Percentiles rank a stretch among this genome's conserved stretches.
Conservation (phyloP, 225 moss, liverwort and hornwort genomes). For the Antitrichia curtipendula region DNA sequence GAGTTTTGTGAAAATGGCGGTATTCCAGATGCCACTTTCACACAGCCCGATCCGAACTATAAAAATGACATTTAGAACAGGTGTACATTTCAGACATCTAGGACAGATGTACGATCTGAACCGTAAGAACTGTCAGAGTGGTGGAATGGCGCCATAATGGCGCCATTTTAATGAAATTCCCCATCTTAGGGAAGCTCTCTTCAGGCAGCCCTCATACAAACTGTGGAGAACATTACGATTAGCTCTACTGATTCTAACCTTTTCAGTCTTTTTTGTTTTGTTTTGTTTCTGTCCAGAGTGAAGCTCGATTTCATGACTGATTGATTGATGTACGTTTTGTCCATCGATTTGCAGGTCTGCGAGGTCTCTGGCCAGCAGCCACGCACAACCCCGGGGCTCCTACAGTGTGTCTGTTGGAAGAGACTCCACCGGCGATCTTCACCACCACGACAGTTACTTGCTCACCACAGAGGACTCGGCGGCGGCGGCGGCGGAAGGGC, state of each 20-base stretch:
- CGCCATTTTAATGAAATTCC: too few species aligned
- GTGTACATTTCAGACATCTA: too few species aligned
- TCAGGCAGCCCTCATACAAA: not conserved
- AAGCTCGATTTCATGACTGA: not conserved
- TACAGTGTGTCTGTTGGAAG: slow-evolving; percentile 16
- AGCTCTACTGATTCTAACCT: too few species aligned
- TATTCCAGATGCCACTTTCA: too few species aligned
- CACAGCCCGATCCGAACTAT: too few species aligned
- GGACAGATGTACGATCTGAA: too few species aligned
- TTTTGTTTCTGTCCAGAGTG: not conserved
- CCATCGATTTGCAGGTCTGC: slow-evolving; percentile 36
- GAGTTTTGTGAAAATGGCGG: too few species aligned
- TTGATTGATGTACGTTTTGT: not conserved
- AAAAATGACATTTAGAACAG: too few species aligned
- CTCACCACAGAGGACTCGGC: not conserved
- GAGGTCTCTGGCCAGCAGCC: slow-evolving; percentile 76
- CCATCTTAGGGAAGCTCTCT: not conserved
- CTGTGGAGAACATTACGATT: not conserved
- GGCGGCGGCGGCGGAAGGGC: not conserved
- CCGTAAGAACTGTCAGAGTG: too few species aligned
- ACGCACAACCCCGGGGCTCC: slow-evolving; percentile 56
- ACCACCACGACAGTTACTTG: slow-evolving; percentile 31
- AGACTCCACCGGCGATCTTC: slow-evolving; percentile 9
- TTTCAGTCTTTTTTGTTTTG: too few species aligned
- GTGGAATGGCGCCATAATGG: too few species aligned